Evolutionary conservation across 2,329 filamentous ascomycete species (phyloP).

Genomic region (Cercospora zeina): DNA sequence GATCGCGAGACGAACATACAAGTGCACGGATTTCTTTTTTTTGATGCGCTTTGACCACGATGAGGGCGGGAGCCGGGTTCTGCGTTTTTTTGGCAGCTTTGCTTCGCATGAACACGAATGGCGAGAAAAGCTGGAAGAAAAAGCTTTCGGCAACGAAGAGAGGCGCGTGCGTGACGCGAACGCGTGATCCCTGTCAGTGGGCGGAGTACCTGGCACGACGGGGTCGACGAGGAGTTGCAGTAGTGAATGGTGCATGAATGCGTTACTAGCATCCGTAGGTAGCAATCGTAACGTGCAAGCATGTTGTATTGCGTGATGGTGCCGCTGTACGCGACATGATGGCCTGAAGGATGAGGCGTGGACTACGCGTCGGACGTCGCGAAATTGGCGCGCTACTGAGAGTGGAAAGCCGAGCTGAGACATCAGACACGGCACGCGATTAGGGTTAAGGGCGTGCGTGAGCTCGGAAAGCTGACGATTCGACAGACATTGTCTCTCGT

Average conservation of each 20-base stretch:
- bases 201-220: conserved; percentile 4
- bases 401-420: conserved; percentile 2
- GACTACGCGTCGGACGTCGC: conserved; percentile 13
- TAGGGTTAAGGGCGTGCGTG: conserved; percentile 11
- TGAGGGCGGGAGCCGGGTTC: not conserved
- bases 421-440: not conserved
- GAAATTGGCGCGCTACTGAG: conserved; percentile 5
- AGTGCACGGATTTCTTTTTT: conserved; percentile 10
- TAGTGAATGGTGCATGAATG: conserved; percentile 8
- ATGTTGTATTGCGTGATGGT: not conserved
- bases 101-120: not conserved
- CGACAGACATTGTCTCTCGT: not conserved
- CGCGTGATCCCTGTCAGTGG: conserved; percentile 10
- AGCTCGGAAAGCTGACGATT: not conserved
- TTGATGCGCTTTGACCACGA: not conserved
- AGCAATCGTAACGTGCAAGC: conserved; percentile 13
- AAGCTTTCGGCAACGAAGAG: not conserved
- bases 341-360: conserved; percentile 15
- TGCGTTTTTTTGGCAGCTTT: conserved; percentile 4
- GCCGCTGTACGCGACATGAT: not conserved
- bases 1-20: conserved; percentile 1
- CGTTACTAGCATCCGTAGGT: conserved; percentile 5
- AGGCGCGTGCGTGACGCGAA: conserved; percentile 17
- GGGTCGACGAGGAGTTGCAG: not conserved
- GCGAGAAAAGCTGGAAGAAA: conserved; percentile 9